phyloP scores from a whole-genome alignment of 495 filamentous ascomycete species.

The Neurospora sp. region DNA sequence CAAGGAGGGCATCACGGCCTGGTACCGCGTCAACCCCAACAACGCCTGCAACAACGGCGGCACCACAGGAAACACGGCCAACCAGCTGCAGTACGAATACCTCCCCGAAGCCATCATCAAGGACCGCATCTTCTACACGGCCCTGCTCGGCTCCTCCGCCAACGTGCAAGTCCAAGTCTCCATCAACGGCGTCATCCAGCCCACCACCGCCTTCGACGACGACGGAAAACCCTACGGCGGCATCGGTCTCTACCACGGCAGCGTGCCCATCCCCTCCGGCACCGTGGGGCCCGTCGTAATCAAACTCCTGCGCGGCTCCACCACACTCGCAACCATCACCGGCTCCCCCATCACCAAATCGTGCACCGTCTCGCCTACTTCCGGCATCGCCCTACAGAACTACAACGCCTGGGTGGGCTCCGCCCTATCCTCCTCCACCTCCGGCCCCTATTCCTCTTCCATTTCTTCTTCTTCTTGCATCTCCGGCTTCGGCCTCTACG shows the following conservation, averaged over 20 bases:
- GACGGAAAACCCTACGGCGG: slow-evolving; percentile 12
- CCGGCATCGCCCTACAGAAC: not conserved
- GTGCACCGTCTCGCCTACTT: not conserved
- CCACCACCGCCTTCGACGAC: slow-evolving; percentile 19
- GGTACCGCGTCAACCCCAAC: slow-evolving; percentile 45
- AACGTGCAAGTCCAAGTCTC: slow-evolving; percentile 1
- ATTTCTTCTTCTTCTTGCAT: not conserved
- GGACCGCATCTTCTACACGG: slow-evolving; percentile 1
- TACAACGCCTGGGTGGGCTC: slow-evolving; percentile 6
- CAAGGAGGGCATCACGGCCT: slow-evolving; percentile 41
- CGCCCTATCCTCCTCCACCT: not conserved
- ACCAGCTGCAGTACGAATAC: slow-evolving; percentile 2
- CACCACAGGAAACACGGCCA: slow-evolving; percentile 6
- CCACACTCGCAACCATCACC: not conserved
- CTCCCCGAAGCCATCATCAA: not conserved
- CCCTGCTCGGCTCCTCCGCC: not conserved
- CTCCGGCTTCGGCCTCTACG: not conserved
- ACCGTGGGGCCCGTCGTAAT: slow-evolving; percentile 40
- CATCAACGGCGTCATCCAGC: slow-evolving; percentile 3
- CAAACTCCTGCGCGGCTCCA: slow-evolving; percentile 17
- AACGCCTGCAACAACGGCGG: slow-evolving; percentile 19
- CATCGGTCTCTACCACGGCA: slow-evolving; percentile 38
- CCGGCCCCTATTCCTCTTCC: not conserved
- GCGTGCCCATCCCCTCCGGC: slow-evolving; percentile 34
- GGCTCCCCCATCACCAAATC: slow-evolving; percentile 1